Evolutionary conservation across 108 stramenopile genomes (phyloP).

Genomic region (Cyclostephanos tholiformis): DNA sequence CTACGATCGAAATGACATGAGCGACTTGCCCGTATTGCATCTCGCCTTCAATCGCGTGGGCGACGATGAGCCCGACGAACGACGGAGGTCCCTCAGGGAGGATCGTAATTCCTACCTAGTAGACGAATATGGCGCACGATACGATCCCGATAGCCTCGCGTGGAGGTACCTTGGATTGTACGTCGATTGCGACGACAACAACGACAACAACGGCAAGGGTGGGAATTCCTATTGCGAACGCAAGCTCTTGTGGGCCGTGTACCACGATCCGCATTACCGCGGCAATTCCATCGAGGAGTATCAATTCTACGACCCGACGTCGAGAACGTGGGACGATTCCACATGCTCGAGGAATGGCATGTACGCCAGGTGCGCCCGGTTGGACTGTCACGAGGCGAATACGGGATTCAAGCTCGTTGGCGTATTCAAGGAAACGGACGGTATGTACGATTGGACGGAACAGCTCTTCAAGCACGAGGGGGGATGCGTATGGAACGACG

Average conservation of each 20-base stretch:
- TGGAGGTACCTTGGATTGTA: slow-evolving; percentile 36
- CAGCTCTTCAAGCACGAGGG: slow-evolving; percentile 55
- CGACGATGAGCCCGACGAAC: too few species aligned
- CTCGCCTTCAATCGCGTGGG: too few species aligned
- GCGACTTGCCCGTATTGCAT: too few species aligned
- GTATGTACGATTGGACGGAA: slow-evolving; percentile 44
- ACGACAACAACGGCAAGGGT: slow-evolving; percentile 9
- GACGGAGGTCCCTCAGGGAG: too few species aligned
- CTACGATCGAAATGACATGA: too few species aligned
- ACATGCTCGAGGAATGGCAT: slow-evolving; percentile 20
- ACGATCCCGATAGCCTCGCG: slow-evolving; percentile 26
- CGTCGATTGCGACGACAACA: slow-evolving; percentile 25
- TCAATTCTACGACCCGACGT: slow-evolving; percentile 36
- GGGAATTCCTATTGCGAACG: slow-evolving; percentile 23
- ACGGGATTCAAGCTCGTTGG: slow-evolving; percentile 45
- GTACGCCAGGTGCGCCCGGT: slow-evolving; percentile 21
- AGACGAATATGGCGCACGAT: slow-evolving; percentile 17
- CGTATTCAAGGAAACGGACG: slow-evolving; percentile 48
- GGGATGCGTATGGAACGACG: slow-evolving; percentile 44
- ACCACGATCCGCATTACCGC: slow-evolving; percentile 37
- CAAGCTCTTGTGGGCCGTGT: slow-evolving; percentile 41
- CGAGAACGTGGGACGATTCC: slow-evolving; percentile 28
- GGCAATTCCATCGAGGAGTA: slow-evolving; percentile 51
- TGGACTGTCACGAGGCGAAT: slow-evolving; percentile 47
- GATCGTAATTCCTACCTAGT: not conserved